Evolutionary conservation across 495 filamentous ascomycete genomes (phyloP).

Genomic region (Penicillium herquei): DNA sequence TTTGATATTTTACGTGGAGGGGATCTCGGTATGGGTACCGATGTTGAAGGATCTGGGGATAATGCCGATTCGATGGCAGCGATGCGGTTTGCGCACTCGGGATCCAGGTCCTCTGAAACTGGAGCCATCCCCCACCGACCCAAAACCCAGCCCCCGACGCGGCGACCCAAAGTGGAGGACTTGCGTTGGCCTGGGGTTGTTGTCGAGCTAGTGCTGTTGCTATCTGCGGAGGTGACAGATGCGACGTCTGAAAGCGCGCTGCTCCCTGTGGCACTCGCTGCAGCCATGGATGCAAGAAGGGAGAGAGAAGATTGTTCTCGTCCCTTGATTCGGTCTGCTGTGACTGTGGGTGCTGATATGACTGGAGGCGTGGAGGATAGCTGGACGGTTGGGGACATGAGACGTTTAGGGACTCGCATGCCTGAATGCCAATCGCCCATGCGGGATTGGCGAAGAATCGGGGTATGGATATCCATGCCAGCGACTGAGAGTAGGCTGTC

Average conservation of each 20-base stretch:
- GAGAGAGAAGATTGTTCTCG: slow-evolving; percentile 32
- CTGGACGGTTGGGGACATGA: slow-evolving; percentile 34
- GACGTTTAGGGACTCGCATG: slow-evolving; percentile 34
- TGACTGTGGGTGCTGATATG: slow-evolving; percentile 44
- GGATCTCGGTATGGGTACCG: neutral
- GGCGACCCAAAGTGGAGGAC: slow-evolving; percentile 38
- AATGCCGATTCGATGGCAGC: slow-evolving; percentile 9
- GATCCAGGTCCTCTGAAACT: slow-evolving; percentile 18
- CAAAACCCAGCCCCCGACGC: slow-evolving; percentile 55
- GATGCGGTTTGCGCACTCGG: slow-evolving; percentile 12
- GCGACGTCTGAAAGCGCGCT: slow-evolving; percentile 15
- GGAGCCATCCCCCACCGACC: slow-evolving; percentile 54
- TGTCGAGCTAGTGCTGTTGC: slow-evolving; percentile 26
- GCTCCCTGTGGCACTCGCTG: slow-evolving; percentile 16
- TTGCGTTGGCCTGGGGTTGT: slow-evolving; percentile 21
- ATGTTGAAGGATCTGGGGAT: slow-evolving; percentile 5
- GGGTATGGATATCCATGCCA: slow-evolving; percentile 52
- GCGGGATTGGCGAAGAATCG: slow-evolving; percentile 33
- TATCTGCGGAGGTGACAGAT: slow-evolving; percentile 24
- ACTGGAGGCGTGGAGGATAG: slow-evolving; percentile 41
- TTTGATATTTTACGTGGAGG: neutral
- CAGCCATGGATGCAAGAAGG: slow-evolving; percentile 42
- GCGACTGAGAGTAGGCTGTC: slow-evolving; percentile 52
- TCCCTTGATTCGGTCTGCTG: slow-evolving; percentile 31
- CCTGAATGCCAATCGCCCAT: slow-evolving; percentile 33